These are phyloP conservation scores for Arthrobotrys pseudoclavata DNA, from an alignment of 2,329 filamentous ascomycete species.

Conservation along the genomic window DNA sequence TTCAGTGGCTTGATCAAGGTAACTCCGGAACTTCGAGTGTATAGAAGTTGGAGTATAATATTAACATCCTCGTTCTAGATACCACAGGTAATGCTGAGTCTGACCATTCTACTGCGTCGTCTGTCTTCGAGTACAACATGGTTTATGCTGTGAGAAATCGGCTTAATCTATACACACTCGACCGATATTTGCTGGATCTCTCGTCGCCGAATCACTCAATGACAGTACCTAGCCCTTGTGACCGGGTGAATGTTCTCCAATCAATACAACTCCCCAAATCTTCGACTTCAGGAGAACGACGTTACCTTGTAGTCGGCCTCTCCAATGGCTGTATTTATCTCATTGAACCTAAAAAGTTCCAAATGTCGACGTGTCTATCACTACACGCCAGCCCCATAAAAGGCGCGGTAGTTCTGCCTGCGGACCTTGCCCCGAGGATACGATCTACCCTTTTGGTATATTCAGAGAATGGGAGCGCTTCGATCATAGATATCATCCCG, in stretches of 20 bases:
- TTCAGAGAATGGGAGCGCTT: conserved; percentile 61
- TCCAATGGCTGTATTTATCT: conserved; percentile 61
- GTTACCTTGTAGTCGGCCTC: conserved; percentile 62
- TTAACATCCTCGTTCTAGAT: not conserved
- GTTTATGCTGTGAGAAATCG: conserved; percentile 61
- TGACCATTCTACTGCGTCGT: conserved; percentile 58
- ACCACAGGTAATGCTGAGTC: not conserved
- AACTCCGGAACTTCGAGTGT: not conserved
- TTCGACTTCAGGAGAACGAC: conserved; percentile 53
- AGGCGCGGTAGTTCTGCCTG: conserved; percentile 61
- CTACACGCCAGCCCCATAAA: conserved; percentile 60
- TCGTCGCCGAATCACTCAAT: conserved; percentile 42
- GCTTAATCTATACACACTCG: conserved; percentile 61
- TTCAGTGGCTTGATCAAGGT: conserved; percentile 46
- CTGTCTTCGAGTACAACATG: conserved; percentile 61
- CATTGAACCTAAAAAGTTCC: conserved; percentile 60
- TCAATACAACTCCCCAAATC: conserved; percentile 58
- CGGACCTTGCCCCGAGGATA: conserved; percentile 61
- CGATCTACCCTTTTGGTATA: conserved; percentile 62
- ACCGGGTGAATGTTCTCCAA: conserved; percentile 50
- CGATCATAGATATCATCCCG: conserved; percentile 62
- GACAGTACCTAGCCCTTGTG: conserved; percentile 13
- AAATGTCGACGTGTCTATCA: conserved; percentile 61
- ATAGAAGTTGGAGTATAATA: not conserved
- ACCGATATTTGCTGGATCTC: conserved; percentile 61